Evolutionary conservation across 192 early-diverging fungal genomes (phyloP).

Genomic region (Coemansia sp.): DNA sequence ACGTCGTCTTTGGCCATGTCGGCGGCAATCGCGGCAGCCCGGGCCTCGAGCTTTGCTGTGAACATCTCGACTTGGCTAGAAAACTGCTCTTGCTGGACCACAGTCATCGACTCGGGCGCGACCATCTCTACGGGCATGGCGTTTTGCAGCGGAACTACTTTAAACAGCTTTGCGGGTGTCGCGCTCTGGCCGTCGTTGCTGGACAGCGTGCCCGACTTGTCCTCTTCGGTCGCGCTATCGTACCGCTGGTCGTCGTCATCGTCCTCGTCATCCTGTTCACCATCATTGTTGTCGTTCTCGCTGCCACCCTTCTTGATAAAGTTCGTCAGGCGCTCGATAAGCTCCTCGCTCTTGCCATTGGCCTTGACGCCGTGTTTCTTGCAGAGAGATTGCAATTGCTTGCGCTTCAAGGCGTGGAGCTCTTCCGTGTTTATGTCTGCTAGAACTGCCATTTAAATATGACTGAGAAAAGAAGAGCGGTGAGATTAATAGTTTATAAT

Average conservation of each 20-base stretch:
- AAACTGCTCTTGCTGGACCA: slow-evolving; percentile 10
- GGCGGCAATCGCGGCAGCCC: slow-evolving; percentile 21
- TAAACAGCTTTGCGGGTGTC: slow-evolving; percentile 18
- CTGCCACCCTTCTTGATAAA: not conserved
- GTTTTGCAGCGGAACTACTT: slow-evolving; percentile 7
- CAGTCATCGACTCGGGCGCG: slow-evolving; percentile 10
- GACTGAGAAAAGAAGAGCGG: not conserved
- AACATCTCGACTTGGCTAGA: slow-evolving; percentile 19
- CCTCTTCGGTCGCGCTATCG: not conserved
- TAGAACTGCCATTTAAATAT: slow-evolving; percentile 1
- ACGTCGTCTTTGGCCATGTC: slow-evolving; percentile 22
- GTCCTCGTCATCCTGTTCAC: slow-evolving; percentile 8
- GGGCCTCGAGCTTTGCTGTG: slow-evolving; percentile 32
- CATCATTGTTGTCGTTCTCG: not conserved
- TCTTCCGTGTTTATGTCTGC: slow-evolving; percentile 27
- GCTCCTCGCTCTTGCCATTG: slow-evolving; percentile 45
- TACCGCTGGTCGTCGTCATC: not conserved
- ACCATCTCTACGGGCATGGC: slow-evolving; percentile 11
- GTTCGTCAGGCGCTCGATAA: slow-evolving; percentile 27
- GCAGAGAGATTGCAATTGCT: slow-evolving; percentile 48
- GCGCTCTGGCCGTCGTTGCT: not conserved
- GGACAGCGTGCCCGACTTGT: not conserved
- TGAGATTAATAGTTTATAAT: not conserved
- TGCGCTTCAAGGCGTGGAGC: slow-evolving; percentile 35
- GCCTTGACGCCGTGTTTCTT: slow-evolving; percentile 47